Conservation (phyloP, 2,329 filamentous ascomycete genomes). For the Cadophora gregata region DNA sequence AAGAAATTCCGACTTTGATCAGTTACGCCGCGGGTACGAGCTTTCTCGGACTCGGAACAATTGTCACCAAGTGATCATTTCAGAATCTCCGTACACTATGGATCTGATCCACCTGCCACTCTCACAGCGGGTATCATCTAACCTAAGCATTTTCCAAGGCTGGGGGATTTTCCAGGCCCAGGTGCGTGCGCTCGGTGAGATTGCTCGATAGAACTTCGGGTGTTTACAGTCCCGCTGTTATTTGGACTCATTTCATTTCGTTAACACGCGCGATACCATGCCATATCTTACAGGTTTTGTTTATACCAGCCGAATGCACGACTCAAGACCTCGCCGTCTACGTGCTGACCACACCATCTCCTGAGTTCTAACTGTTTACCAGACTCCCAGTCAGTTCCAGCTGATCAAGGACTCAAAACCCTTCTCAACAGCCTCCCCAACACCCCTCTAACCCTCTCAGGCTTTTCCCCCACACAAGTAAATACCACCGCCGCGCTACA, state of each 20-base stretch:
- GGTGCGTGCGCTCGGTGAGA: background rate
- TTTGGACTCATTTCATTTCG: background rate
- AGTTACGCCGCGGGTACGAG: too few relatives aligned
- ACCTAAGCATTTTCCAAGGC: slow-evolving; percentile 9
- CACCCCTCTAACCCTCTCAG: slow-evolving; percentile 68
- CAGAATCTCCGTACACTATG: background rate
- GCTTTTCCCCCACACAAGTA: slow-evolving; percentile 68
- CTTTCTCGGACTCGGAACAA: background rate
- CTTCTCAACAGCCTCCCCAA: slow-evolving; percentile 62
- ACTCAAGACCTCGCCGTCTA: too few relatives aligned
- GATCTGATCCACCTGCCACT: background rate
- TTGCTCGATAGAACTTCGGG: slow-evolving; percentile 12
- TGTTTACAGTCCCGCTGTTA: background rate
- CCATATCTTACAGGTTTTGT: background rate
- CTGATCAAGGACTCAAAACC: slow-evolving; percentile 31
- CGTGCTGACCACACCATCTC: too few relatives aligned
- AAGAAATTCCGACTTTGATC: too few relatives aligned
- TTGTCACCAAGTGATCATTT: too few relatives aligned
- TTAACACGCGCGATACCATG: background rate
- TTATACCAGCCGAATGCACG: background rate
- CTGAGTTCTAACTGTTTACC: too few relatives aligned
- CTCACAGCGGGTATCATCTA: background rate
- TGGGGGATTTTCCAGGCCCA: background rate
- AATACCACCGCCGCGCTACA: slow-evolving; percentile 73
- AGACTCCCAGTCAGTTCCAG: too few relatives aligned